phyloP scores from a whole-genome alignment of 1,284 basidiomycete genomes.

The Ceratobasidium sp. region DNA sequence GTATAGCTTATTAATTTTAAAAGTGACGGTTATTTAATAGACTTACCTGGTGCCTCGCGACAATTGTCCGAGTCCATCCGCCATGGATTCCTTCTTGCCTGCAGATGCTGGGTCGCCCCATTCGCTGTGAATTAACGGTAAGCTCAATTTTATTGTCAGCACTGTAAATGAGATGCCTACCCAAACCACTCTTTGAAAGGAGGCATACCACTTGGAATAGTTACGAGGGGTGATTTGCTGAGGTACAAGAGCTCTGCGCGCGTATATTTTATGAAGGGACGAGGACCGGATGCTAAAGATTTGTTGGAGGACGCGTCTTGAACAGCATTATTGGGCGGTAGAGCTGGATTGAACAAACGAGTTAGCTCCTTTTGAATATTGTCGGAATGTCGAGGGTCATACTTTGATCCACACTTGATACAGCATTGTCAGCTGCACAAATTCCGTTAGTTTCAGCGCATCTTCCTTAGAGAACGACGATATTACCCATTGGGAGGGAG shows the following conservation, averaged over 20 bases:
- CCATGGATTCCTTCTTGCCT: conserved; percentile 69
- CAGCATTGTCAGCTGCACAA: conserved; percentile 16
- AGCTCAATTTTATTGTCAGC: conserved; percentile 57
- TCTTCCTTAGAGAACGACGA: too few species aligned
- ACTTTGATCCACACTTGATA: conserved; percentile 30
- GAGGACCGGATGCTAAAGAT: conserved; percentile 1
- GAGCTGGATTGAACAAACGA: neutral
- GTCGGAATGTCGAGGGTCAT: neutral
- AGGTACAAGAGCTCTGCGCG: conserved; percentile 70
- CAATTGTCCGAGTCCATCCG: conserved; percentile 54
- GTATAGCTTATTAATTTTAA: conserved; percentile 4
- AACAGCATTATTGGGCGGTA: neutral
- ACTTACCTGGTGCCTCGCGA: conserved; percentile 24
- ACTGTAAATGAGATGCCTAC: conserved; percentile 56
- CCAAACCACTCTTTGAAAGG: conserved; percentile 86
- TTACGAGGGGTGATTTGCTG: conserved; percentile 77
- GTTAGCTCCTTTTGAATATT: neutral
- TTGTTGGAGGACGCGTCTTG: neutral
- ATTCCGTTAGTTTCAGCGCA: neutral
- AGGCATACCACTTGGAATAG: conserved; percentile 75
- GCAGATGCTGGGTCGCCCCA: conserved; percentile 50
- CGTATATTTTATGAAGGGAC: conserved; percentile 63
- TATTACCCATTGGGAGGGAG: conserved; percentile 23
- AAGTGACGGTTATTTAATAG: neutral
- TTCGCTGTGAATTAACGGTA: conserved; percentile 47